Base-by-base conservation (phyloP, 306 rosid genomes). In the Cicer judaicum region DNA sequence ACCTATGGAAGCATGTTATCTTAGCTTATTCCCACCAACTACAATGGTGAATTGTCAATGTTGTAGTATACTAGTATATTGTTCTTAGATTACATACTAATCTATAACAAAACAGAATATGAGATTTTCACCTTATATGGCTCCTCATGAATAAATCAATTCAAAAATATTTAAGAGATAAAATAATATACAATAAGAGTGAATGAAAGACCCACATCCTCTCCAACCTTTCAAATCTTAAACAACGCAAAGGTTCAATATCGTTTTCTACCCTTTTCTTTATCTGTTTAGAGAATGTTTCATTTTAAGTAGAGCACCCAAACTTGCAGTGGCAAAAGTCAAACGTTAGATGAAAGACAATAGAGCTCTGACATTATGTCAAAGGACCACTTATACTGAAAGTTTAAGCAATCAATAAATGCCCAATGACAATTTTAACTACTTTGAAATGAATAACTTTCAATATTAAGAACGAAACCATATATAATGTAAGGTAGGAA, bases 241-340 rank as follows among this genome's bases (percentile, higher is more conserved):
- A 55, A 42, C 64, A 55, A 42, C n/a, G 3, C 76, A 55, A 42
- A 41, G 67, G 66, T 41, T 72, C 76, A 8, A 19, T 54, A 42
- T 42, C 8, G 12, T 71, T 40, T 40, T 54, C 41, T 15, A 15
- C 6, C 39, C 44, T 50, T 39, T 9, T 34, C 7, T 70, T 69
- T 29, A 15, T 38, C 49, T 38, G 38, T 36, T 48, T 29, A 40
- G 42, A 12, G 24, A 62, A 14, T 6, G 68, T 62, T 15, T 24
- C 10, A 6, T 24, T 57, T 57, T 21, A 57, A 24, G 64, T 57
- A 57, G 9, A 24, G 40, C 5, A 24, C 64, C 15, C 41, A 57
- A 24, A 57, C 64, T 57, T 57, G 16, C 41, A 10, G 41, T 11
- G 15, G 16, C 64, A 57, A 56, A 21, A 40, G 64, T 57, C 63